These are phyloP conservation scores for Scheffersomyces parashehatae DNA, from an alignment of 1,139 yeast genomes.

Conservation along the genomic window DNA sequence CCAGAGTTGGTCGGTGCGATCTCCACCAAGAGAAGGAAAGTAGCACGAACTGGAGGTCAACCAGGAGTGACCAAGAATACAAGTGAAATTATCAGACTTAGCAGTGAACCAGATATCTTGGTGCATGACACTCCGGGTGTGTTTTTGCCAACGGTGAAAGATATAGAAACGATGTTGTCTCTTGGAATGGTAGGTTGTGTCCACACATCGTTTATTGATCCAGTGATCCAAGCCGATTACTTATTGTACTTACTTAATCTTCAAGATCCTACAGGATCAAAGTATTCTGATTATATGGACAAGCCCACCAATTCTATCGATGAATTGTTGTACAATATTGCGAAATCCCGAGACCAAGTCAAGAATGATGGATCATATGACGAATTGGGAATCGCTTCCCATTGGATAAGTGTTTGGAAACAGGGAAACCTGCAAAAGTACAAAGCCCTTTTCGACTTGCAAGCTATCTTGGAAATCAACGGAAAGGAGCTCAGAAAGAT, in stretches of 20 bases:
- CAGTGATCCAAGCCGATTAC: slow-evolving; percentile 85
- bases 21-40: slow-evolving; percentile 53
- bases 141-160: slow-evolving; percentile 72
- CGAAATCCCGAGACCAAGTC: slow-evolving; percentile 40
- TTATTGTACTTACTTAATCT: slow-evolving; percentile 72
- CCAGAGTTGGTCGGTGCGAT: slow-evolving; percentile 18
- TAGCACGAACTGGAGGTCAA: slow-evolving; percentile 81
- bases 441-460: slow-evolving; percentile 39
- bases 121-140: slow-evolving; percentile 95
- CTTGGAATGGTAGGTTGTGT: slow-evolving; percentile 78
- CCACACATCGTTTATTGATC: slow-evolving; percentile 71
- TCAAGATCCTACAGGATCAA: slow-evolving; percentile 50
- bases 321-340: slow-evolving; percentile 58
- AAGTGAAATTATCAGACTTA: slow-evolving; percentile 71
- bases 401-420: slow-evolving; percentile 69
- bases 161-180: slow-evolving; percentile 71
- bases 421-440: slow-evolving; percentile 49
- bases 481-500: slow-evolving; percentile 25
- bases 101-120: slow-evolving; percentile 63
- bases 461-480: slow-evolving; percentile 32
- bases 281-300: slow-evolving; percentile 47
- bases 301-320: slow-evolving; percentile 77
- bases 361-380: slow-evolving; percentile 41
- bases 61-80: slow-evolving; percentile 90
- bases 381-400: slow-evolving; percentile 63